phyloP scores from a whole-genome alignment of 805 yeast species.

The Zygotorulaspora danielsina region DNA sequence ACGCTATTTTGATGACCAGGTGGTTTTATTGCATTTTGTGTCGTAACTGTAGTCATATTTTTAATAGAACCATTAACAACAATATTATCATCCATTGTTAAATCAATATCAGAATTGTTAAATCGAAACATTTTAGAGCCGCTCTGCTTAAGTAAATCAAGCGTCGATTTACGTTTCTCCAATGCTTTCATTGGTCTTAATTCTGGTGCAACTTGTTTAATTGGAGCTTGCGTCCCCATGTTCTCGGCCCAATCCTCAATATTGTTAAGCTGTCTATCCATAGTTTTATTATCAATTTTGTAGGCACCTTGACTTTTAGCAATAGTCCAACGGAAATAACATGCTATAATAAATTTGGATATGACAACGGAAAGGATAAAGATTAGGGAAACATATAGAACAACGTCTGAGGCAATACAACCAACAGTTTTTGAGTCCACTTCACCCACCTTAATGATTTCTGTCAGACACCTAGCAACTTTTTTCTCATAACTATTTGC shows the following conservation, averaged over 20 bases:
- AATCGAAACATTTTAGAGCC: conserved; percentile 32
- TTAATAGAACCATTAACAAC: conserved; percentile 16
- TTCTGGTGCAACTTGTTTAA: conserved; percentile 47
- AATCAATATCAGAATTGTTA: conserved; percentile 13
- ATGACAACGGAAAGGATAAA: conserved; percentile 80
- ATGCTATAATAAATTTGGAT: conserved; percentile 76
- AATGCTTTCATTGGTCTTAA: conserved; percentile 46
- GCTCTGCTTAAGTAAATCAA: conserved; percentile 38
- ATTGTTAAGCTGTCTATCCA: conserved; percentile 59
- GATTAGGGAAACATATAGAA: conserved; percentile 72
- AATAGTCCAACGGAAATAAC: conserved; percentile 82
- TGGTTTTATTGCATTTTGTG: conserved; percentile 45
- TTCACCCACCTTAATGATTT: conserved; percentile 82
- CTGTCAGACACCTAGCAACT: conserved; percentile 77
- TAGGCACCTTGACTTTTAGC: conserved; percentile 79
- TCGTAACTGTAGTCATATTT: conserved; percentile 54
- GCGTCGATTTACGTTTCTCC: conserved; percentile 24
- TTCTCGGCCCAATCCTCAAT: conserved; percentile 86
- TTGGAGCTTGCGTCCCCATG: conserved; percentile 47
- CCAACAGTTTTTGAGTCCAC: conserved; percentile 89
- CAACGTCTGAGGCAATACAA: conserved; percentile 85
- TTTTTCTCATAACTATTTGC: conserved; percentile 61
- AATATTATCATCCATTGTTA: conserved; percentile 2
- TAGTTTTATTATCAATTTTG: conserved; percentile 50
- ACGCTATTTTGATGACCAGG: conserved; percentile 7